Evolutionary conservation across 345 rosid genomes (phyloP), one percentile per base, ranked within the genome.

Genomic region (Linum lewisii): DNA sequence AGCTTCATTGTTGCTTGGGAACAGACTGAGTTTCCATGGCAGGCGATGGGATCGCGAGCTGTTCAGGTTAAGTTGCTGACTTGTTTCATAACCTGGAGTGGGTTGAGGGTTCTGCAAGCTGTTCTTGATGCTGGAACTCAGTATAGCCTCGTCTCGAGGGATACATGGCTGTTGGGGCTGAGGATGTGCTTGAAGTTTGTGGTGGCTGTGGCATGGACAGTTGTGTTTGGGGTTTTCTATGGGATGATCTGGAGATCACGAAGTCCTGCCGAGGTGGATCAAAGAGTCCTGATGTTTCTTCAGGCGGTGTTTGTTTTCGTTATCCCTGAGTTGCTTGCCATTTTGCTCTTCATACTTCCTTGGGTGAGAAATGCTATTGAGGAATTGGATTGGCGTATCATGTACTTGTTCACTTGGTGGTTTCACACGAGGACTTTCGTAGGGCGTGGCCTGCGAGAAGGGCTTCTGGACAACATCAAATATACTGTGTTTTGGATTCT

Each of bases 361-460:
- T 92, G 95, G 97, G 72, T 92, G 25, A 78, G 95, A 78, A 92
- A 92, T 65, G 84, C 88, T 66, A 68, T 92, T 21, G 98, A 92
- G 81, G 86, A 71, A 73, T 81, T 81, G 51, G 82, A 92, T 58
- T 93, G 99, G 99, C 75, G 75, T 69, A 70, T 78, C 29, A 70
- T 75, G 47, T 81, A 81, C 64, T 53, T 77, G 49, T 56, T 84
- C 52, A 71, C 91, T 8, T 87, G 91, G 95, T 84, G 95, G 91
- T 87, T 87, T 66, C 91, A 87, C 64, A 78, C 85, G 21, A 79
- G 80, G 63, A 82, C 75, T 54, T 87, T 79, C 67, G 88, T 87
- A 65, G 95, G 95, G 65, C 84, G 95, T 58, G 95, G 87, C 55
- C 75, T 87, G 82, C 82, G 91, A 74, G 95, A 87, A 69, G 95